Conservation (phyloP, 2,329 filamentous ascomycete species). For the Penicillium sp. region DNA sequence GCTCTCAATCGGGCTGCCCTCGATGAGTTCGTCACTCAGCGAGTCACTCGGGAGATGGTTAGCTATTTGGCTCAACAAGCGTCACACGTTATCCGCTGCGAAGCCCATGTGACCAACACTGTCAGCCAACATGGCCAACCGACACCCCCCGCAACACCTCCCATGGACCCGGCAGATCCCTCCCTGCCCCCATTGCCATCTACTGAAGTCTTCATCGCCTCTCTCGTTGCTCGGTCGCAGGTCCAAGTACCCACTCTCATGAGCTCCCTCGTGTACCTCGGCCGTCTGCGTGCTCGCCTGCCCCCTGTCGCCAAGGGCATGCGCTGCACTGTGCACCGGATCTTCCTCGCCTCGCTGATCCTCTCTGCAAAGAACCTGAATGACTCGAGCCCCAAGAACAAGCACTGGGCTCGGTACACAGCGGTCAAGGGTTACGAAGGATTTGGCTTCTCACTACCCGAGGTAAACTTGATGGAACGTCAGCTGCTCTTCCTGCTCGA, state of each 20-base stretch:
- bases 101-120: conserved; percentile 50
- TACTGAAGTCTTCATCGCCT: conserved; percentile 86
- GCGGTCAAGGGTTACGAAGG: conserved; percentile 68
- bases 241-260: conserved; percentile 97
- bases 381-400: conserved; percentile 98
- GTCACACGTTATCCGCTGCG: conserved; percentile 51
- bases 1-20: conserved; percentile 45
- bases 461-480: conserved; percentile 99
- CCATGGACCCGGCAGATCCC: conserved; percentile 44
- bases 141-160: conserved; percentile 62
- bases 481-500: conserved; percentile 92
- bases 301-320: conserved; percentile 95
- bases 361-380: conserved; percentile 95
- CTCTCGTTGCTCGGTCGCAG: conserved; percentile 87
- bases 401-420: conserved; percentile 98
- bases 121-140: conserved; percentile 53
- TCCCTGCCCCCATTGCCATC: conserved; percentile 64
- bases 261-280: conserved; percentile 93
- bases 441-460: conserved; percentile 90
- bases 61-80: conserved; percentile 49
- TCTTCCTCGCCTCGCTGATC: conserved; percentile 73
- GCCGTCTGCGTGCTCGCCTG: conserved; percentile 77
- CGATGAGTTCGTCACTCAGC: conserved; percentile 49
- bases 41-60: conserved; percentile 52
- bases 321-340: conserved; percentile 93